Percentiles rank a stretch among this genome's conserved stretches.
phyloP scores from a whole-genome alignment of 1,284 basidiomycete genomes.

The Cryptococcus sp. region DNA sequence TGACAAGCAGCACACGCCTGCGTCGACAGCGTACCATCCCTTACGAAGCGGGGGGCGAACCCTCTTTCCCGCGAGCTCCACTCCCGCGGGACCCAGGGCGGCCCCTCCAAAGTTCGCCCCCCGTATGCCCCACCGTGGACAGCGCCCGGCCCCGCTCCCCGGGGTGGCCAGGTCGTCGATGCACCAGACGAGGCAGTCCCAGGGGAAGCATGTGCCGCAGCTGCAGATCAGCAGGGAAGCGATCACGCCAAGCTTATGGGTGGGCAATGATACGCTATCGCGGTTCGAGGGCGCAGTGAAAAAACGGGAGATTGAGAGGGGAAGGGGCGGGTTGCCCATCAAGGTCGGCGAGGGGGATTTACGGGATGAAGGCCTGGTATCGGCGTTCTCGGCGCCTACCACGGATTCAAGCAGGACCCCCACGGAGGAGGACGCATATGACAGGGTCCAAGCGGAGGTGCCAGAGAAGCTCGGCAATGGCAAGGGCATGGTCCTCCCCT shows the following conservation, averaged over 20 bases:
- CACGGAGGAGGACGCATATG: neutral
- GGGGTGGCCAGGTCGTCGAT: neutral
- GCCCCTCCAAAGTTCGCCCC: too few relatives aligned
- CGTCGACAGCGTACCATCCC: too few relatives aligned
- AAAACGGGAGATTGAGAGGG: neutral
- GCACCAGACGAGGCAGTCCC: conserved; percentile 4
- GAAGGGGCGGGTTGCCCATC: neutral
- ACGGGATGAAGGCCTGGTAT: neutral
- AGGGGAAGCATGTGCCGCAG: conserved; percentile 10
- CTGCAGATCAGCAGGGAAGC: conserved; percentile 12
- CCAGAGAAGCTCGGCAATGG: conserved; percentile 2
- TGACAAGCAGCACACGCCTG: too few relatives aligned
- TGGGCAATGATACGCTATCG: conserved; percentile 13
- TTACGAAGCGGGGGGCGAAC: too few relatives aligned
- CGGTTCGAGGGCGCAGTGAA: conserved; percentile 5
- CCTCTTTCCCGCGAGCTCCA: too few relatives aligned
- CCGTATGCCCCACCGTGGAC: too few relatives aligned
- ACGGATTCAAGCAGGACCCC: neutral
- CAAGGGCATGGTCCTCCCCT: neutral
- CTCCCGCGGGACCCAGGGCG: too few relatives aligned
- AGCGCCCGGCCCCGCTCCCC: too few relatives aligned
- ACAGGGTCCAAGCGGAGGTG: too few relatives aligned
- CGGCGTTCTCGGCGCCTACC: neutral
- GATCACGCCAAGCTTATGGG: conserved; percentile 17
- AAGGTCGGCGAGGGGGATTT: neutral